Base-by-base conservation (phyloP, 2,329 filamentous ascomycete species). In the Beauveria brongniartii region DNA sequence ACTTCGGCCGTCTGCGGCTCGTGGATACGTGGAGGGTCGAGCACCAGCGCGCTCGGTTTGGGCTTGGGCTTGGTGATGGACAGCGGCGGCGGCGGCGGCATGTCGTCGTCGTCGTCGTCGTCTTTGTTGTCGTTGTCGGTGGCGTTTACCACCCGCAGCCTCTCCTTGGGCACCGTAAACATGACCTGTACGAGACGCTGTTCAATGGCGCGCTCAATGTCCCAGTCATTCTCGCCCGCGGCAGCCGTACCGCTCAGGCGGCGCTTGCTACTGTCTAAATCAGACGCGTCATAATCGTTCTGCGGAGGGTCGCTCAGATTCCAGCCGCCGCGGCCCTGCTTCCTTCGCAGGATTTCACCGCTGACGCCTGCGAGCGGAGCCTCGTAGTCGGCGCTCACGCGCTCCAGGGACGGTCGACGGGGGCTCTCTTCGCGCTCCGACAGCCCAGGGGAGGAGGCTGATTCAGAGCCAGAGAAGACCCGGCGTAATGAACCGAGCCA, bases 141-240 rank as follows among this genome's bases (percentile, higher is more conserved):
- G 55, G 84, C 87, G 71, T 97, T 97, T 22, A 97, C 93, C n/a
- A 97, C 92, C 28, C 93, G 79, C 64, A 97, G 75, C 67, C 86
- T 85, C 73, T 93, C 89, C 72, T 88, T 91, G 2, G 94, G 93
- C 63, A 97, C 91, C 0, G 93, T 97, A 73, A 96, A 97, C 84
- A 96, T 94, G 69, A 91, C 83, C 72, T 92, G 89, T 63, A 92
- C 89, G 9, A 90, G 78, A 24, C 88, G 76, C 62, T 82, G 82
- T 74, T 91, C 86, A 1, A 88, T 83, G 2, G 89, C 88, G 60
- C 82, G 79, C 71, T 92, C 89, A 44, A 92, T 84, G 67, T 92
- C 89, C 89, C 89, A 90, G 59, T 91, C 88, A 72, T 84, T 86
- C 60, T 88, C 85, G 37, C 77, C 75, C 41, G 69, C 68, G 52